Evolutionary conservation across 331 rosid species (phyloP).

Genomic region (Phaseolus coccineus): DNA sequence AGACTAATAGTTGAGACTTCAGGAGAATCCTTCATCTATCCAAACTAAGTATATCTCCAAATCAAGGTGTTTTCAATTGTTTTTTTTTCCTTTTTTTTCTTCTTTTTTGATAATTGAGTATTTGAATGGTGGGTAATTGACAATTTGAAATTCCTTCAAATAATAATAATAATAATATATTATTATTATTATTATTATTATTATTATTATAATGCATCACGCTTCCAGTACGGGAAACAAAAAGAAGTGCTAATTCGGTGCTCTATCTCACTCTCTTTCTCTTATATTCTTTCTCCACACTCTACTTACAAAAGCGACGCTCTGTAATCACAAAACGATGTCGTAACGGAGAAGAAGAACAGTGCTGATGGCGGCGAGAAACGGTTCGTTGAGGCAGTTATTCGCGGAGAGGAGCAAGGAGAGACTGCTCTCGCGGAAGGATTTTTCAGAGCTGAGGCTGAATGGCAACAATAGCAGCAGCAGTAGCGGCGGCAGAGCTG

Average conservation of each 20-base stretch:
- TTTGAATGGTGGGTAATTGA: not conserved
- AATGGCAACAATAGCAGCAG: not conserved
- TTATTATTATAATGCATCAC: not conserved
- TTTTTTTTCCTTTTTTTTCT: not conserved
- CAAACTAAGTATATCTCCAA: no score
- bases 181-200: no score
- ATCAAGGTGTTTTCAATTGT: no score
- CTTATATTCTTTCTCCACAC: not conserved
- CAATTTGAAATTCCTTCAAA: not conserved
- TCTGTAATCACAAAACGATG: not conserved
- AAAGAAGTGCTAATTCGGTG: not conserved
- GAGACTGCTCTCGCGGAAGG: slow-evolving; percentile 50
- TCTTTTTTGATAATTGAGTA: not conserved
- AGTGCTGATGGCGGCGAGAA: slow-evolving; percentile 46
- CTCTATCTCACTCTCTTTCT: not conserved
- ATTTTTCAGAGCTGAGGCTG: slow-evolving; percentile 24
- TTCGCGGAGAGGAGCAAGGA: slow-evolving; percentile 59
- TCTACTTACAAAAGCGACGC: not conserved
- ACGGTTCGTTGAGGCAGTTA: slow-evolving; percentile 53
- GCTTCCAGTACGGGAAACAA: not conserved
- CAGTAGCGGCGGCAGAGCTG: not conserved
- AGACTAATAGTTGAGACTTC: no score
- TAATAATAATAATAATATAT: not conserved
- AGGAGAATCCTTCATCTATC: no score
- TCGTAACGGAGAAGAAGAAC: not conserved